Percentiles rank a stretch among this genome's conserved stretches.
These are phyloP conservation scores for Lasiodiplodia gonubiensis DNA, from an alignment of 2,329 filamentous ascomycete genomes.

Conservation along the genomic window DNA sequence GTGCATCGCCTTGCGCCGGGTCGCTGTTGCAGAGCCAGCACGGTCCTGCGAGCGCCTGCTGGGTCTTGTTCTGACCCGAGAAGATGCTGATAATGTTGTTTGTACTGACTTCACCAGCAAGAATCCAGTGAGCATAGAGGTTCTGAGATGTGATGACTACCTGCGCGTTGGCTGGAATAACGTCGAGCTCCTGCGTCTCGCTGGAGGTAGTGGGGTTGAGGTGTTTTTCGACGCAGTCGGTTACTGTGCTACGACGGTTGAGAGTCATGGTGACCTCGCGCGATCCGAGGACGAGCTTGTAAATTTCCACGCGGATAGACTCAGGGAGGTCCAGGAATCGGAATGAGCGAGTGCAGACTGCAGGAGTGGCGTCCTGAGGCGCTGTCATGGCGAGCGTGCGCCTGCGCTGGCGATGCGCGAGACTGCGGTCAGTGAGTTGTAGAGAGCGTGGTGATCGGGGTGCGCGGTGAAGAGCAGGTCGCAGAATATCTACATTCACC, in stretches of 20 bases:
- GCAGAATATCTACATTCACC: background rate
- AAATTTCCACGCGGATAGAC: background rate
- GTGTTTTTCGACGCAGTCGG: background rate
- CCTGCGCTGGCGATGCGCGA: no score
- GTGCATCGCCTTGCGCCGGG: background rate
- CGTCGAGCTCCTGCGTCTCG: no score
- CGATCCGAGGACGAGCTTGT: background rate
- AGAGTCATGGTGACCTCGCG: background rate
- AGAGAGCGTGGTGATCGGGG: background rate
- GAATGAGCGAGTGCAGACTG: background rate
- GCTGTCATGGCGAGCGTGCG: no score
- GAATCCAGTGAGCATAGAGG: no score
- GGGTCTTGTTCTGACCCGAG: background rate
- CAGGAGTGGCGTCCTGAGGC: no score
- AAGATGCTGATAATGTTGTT: background rate
- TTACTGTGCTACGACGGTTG: background rate
- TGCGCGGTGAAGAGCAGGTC: background rate
- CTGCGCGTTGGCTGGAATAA: no score
- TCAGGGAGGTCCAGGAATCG: background rate
- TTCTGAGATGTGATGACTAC: background rate
- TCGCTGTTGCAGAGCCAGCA: background rate
- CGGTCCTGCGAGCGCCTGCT: background rate
- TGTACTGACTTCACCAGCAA: no score
- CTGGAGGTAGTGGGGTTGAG: no score
- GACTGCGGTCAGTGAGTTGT: background rate